These are phyloP conservation scores for Aphanomyces astaci DNA, from an alignment of 352 stramenopile genomes.

Conservation along the genomic window DNA sequence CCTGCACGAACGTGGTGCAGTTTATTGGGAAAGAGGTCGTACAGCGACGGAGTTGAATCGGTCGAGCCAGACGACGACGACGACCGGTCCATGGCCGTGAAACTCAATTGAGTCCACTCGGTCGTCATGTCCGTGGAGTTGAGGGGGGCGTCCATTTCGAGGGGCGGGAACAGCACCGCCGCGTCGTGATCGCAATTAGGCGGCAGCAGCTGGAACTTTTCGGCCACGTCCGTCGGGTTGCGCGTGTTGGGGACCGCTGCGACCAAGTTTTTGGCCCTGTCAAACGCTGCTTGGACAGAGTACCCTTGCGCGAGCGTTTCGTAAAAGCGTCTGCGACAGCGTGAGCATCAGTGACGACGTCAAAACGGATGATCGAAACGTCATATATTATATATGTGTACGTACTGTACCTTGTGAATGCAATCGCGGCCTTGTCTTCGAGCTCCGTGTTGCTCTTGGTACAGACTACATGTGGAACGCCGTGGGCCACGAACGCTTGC, in stretches of 20 bases:
- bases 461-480: not conserved
- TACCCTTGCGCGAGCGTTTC: not conserved
- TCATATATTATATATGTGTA: no score
- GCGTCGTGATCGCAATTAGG: not conserved
- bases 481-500: not conserved
- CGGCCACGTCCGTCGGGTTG: not conserved
- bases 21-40: not conserved
- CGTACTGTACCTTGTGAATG: constrained; percentile 14
- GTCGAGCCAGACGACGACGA: not conserved
- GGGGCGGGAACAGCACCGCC: not conserved
- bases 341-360: no score
- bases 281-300: not conserved
- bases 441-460: constrained; percentile 5
- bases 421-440: constrained; percentile 17
- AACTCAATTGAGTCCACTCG: not conserved
- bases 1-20: not conserved
- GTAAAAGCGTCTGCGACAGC: constrained; percentile 5
- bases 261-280: not conserved
- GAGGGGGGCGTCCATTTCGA: not conserved
- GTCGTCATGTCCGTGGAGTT: not conserved
- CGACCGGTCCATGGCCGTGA: not conserved
- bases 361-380: no score
- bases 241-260: not conserved
- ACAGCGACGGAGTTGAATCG: not conserved
- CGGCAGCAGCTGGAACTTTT: constrained; percentile 5